Conservation (phyloP, 768 basidiomycete species). For the Ephemerocybe angulata region DNA sequence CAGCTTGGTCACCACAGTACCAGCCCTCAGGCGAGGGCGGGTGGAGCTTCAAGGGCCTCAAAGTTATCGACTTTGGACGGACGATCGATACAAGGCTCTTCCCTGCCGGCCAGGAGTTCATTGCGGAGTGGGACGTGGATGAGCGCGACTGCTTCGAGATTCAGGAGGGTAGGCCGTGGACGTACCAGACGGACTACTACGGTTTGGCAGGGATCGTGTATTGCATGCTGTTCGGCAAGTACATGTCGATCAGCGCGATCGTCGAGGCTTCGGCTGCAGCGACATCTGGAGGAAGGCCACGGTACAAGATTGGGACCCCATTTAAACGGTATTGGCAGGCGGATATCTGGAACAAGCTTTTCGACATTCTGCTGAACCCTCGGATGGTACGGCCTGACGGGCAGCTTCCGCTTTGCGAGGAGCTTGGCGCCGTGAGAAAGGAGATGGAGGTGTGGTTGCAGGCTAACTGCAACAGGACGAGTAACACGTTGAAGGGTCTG, state of each 20-base stretch:
- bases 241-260: constrained; percentile 74
- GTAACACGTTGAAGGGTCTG: constrained; percentile 74
- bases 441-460: constrained; percentile 91
- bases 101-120: constrained; percentile 73
- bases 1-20: constrained; percentile 75
- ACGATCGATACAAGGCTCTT: constrained; percentile 84
- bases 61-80: constrained; percentile 96
- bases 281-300: constrained; percentile 31
- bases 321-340: constrained; percentile 95
- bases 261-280: constrained; percentile 28
- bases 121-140: constrained; percentile 87
- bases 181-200: constrained; percentile 93
- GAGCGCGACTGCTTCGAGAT: constrained; percentile 92
- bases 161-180: constrained; percentile 81
- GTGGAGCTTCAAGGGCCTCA: constrained; percentile 86
- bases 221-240: constrained; percentile 95
- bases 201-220: constrained; percentile 94
- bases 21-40: constrained; percentile 74
- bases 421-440: constrained; percentile 56
- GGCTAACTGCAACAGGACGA: constrained; percentile 81
- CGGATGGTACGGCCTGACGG: constrained; percentile 51
- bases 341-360: constrained; percentile 79
- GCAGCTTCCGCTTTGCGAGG: constrained; percentile 67
- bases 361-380: constrained; percentile 87
- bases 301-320: constrained; percentile 69